phyloP scores from a whole-genome alignment of 768 basidiomycete genomes.

The Auricularia auricula-judae region DNA sequence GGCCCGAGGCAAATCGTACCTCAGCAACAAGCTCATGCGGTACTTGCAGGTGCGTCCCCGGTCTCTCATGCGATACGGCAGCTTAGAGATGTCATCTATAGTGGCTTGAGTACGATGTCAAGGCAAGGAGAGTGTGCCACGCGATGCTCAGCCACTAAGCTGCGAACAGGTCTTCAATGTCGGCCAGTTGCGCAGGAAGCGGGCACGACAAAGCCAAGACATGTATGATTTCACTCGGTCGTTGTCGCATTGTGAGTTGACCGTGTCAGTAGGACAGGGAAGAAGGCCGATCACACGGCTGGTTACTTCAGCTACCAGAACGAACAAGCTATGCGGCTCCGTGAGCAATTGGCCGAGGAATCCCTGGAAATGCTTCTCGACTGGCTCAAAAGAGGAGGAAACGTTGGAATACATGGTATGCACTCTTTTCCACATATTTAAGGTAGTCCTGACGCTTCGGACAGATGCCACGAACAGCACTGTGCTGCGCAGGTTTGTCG shows the following conservation, averaged over 20 bases:
- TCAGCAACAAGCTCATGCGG: conserved; percentile 94
- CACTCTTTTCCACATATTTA: conserved; percentile 1
- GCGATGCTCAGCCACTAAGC: background rate
- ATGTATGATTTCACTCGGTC: conserved; percentile 33
- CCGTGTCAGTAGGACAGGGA: conserved; percentile 45
- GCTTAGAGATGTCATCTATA: conserved; percentile 19
- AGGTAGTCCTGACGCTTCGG: background rate
- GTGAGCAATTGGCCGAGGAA: conserved; percentile 81
- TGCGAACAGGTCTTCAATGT: conserved; percentile 84
- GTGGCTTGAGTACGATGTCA: conserved; percentile 98
- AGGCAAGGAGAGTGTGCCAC: conserved; percentile 33
- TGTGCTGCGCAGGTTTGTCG: conserved; percentile 48
- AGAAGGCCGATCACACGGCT: conserved; percentile 85
- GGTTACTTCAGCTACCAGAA: conserved; percentile 86
- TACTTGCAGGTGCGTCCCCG: conserved; percentile 67
- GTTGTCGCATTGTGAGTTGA: background rate
- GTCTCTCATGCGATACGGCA: too few species aligned
- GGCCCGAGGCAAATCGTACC: conserved; percentile 96
- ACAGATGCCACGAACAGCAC: conserved; percentile 96
- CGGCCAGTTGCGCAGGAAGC: conserved; percentile 80
- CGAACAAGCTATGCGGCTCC: conserved; percentile 55
- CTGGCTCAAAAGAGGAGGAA: conserved; percentile 92
- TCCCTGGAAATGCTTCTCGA: conserved; percentile 89
- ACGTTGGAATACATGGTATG: conserved; percentile 94
- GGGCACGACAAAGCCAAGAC: conserved; percentile 71